phyloP scores from a whole-genome alignment of 257 asterid genomes.

The Solanum bukasovii region DNA sequence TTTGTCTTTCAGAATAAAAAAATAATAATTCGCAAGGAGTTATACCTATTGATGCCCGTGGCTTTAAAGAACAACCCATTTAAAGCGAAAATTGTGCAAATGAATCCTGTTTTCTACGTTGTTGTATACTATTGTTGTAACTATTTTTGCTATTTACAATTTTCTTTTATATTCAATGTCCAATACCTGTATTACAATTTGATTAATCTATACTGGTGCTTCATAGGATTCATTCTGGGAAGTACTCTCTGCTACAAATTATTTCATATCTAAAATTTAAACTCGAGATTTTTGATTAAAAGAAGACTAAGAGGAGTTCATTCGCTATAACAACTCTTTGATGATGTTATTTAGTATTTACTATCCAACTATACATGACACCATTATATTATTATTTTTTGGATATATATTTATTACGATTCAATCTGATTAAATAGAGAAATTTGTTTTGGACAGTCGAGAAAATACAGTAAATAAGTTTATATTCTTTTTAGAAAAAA shows the following conservation, averaged over 20 bases:
- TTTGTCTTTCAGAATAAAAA: no score
- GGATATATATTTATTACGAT: no score
- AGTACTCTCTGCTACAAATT: no score
- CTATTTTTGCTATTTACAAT: no score
- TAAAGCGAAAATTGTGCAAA: background rate
- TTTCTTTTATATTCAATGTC: background rate
- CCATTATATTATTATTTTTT: background rate
- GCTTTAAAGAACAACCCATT: background rate
- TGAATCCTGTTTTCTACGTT: background rate
- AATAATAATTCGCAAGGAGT: no score
- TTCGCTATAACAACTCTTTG: background rate
- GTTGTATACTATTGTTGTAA: no score
- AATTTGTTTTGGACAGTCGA: background rate
- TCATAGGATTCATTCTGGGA: no score
- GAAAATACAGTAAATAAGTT: background rate
- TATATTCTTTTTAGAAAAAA: background rate
- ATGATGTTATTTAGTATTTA: background rate
- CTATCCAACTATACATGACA: background rate
- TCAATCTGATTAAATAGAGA: background rate
- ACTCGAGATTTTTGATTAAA: no score
- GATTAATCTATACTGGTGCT: background rate
- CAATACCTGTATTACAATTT: background rate
- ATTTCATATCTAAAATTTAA: no score
- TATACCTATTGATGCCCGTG: background rate
- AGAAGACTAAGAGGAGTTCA: background rate